Percentiles rank a stretch among this genome's conserved stretches.
phyloP scores from a whole-genome alignment of 768 basidiomycete genomes.

The Suillus subluteus region DNA sequence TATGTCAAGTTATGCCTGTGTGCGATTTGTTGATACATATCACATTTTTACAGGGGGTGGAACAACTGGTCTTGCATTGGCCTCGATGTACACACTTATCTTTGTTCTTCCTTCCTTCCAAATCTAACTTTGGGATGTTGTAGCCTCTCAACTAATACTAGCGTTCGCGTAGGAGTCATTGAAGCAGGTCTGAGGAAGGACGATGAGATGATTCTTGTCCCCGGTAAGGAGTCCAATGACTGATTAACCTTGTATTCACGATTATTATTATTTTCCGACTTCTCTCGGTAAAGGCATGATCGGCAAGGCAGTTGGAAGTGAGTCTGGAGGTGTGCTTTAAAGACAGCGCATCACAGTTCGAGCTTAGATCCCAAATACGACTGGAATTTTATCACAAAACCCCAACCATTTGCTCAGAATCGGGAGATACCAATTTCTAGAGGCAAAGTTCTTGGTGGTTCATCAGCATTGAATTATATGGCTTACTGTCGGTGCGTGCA shows the following conservation, averaged over 20 bases:
- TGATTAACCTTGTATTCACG: background rate
- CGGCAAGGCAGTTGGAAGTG: slow-evolving; percentile 17
- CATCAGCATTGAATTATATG: slow-evolving; percentile 20
- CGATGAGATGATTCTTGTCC: slow-evolving; percentile 18
- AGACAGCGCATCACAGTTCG: background rate
- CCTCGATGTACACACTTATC: slow-evolving; percentile 15
- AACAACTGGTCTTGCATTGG: slow-evolving; percentile 20
- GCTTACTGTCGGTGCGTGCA: slow-evolving; percentile 6
- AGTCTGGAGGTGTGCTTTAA: slow-evolving; percentile 5
- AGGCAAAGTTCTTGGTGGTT: slow-evolving; percentile 20
- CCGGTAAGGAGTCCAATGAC: slow-evolving; percentile 6
- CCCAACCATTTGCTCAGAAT: slow-evolving; percentile 13
- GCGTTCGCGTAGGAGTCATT: slow-evolving; percentile 18
- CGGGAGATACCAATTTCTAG: slow-evolving; percentile 15
- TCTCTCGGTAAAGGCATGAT: slow-evolving; percentile 13
- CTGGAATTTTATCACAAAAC: slow-evolving; percentile 19
- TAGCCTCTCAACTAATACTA: slow-evolving; percentile 17
- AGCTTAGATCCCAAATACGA: slow-evolving; percentile 14
- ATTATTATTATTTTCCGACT: background rate
- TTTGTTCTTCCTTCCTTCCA: background rate
- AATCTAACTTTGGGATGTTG: background rate
- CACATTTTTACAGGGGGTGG: slow-evolving; percentile 14
- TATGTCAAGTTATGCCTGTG: slow-evolving; percentile 6
- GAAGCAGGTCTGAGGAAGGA: slow-evolving; percentile 20
- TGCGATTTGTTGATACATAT: slow-evolving; percentile 7